Evolutionary conservation across 805 yeast species (phyloP), one percentile per base, ranked within the genome.

Genomic region (Schwanniomyces sp.): DNA sequence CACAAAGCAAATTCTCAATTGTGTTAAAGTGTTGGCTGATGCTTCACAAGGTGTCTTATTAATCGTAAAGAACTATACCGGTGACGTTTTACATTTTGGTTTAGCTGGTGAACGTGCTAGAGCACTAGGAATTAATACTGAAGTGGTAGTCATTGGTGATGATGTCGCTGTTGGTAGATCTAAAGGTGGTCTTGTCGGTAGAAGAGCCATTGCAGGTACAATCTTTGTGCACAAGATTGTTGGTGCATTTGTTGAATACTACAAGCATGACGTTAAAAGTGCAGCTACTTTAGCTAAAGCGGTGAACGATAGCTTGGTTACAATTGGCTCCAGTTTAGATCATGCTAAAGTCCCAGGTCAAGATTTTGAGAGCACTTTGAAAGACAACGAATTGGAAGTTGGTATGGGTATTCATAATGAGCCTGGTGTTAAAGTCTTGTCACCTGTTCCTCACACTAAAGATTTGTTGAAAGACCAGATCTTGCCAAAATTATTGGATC

Each of bases 371-470:
- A 64, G 64, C 3, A 52, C 58, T 43, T 51, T 68, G 44, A 59
- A 53, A 14, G 54, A 54, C 9, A 59, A 61, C 44, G 62, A 68
- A 48, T 53, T 65, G 24, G 74, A 69, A 43, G 52, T 68, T 24
- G 73, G 74, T 8, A 52, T 69, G 16, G 73, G 74, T 18, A 69
- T 69, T 40, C 76, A 70, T 49, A 70, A 69, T 49, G 76, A 70
- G 51, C 72, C 73, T 0, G 72, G 72, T 17, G 69, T 66, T 9
- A 50, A 55, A 28, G 66, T 65, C 47, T 40, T 65, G 11, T 55
- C 61, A 18, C 45, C 53, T 11, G 53, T 69, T 42, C 72, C 72
- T 9, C 41, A 59, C 10, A 68, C 63, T 40, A 72, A 67, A 45
- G 66, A 57, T 25, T 55, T 69, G 39, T 52, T 67, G 29, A 52